These are phyloP conservation scores for Filosporella fistucella DNA, from an alignment of 495 filamentous ascomycete genomes.

Conservation along the genomic window DNA sequence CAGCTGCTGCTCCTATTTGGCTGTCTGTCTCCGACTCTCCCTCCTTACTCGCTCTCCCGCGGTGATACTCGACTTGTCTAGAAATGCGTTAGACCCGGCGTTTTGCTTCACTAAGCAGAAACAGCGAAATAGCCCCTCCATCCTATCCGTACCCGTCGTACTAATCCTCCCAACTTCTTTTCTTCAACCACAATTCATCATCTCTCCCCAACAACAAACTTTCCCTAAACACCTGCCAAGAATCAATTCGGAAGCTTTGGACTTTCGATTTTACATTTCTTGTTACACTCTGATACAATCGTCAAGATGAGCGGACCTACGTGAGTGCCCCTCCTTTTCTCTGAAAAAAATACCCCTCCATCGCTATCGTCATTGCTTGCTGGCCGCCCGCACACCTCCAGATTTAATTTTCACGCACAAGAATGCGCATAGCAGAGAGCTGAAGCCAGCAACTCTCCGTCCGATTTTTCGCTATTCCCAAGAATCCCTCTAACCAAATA, in stretches of 20 bases:
- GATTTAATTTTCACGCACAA: too few relatives aligned
- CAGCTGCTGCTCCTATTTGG: background rate
- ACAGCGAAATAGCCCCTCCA: constrained; percentile 12
- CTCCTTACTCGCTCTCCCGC: constrained; percentile 3
- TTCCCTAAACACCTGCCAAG: too few relatives aligned
- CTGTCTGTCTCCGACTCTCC: constrained; percentile 9
- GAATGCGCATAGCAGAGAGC: too few relatives aligned
- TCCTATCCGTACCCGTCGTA: constrained; percentile 1
- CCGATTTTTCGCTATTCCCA: background rate
- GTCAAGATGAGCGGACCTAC: constrained; percentile 24
- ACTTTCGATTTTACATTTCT: background rate
- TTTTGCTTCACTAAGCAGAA: constrained; percentile 11
- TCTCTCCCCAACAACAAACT: constrained; percentile 5
- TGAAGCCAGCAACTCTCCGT: background rate
- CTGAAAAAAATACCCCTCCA: constrained; percentile 20
- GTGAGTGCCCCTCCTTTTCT: constrained; percentile 16
- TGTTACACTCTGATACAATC: background rate
- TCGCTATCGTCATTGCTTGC: constrained; percentile 18
- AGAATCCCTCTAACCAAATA: constrained; percentile 12
- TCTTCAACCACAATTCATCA: constrained; percentile 3
- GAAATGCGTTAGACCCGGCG: background rate
- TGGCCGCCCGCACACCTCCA: background rate
- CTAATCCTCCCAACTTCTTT: constrained; percentile 14
- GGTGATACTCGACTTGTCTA: constrained; percentile 11
- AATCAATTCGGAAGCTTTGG: too few relatives aligned